Conservation (phyloP, 805 yeast species). For the Candida saitoana region DNA sequence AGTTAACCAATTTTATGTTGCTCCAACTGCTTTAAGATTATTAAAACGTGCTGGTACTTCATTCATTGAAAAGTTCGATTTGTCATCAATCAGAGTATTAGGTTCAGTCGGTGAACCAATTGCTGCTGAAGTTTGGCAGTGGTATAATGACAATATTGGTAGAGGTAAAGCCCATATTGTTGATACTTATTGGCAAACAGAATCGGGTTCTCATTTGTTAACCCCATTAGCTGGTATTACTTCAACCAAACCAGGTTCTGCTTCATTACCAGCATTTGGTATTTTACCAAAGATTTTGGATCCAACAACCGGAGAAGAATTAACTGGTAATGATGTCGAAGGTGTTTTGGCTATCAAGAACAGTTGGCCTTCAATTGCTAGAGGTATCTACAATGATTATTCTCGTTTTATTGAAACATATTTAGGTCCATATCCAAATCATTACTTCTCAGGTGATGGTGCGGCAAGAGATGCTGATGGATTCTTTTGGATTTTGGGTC, state of each 20-base stretch:
- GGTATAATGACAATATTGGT: slow-evolving; percentile 94
- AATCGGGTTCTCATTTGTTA: slow-evolving; percentile 92
- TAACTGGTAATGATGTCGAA: slow-evolving; percentile 85
- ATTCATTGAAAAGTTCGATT: slow-evolving; percentile 74
- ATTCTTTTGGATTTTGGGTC: slow-evolving; percentile 95
- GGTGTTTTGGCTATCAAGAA: slow-evolving; percentile 89
- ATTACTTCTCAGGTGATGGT: slow-evolving; percentile 97
- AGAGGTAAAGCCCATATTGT: slow-evolving; percentile 83
- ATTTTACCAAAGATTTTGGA: slow-evolving; percentile 86
- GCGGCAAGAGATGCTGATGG: slow-evolving; percentile 97
- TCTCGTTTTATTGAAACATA: slow-evolving; percentile 85
- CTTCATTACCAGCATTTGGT: slow-evolving; percentile 95
- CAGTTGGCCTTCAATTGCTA: slow-evolving; percentile 99
- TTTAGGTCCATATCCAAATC: slow-evolving; percentile 87
- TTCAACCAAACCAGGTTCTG: slow-evolving; percentile 96
- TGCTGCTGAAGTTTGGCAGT: slow-evolving; percentile 97
- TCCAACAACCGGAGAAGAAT: slow-evolving; percentile 84
- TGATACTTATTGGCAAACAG: slow-evolving; percentile 99
- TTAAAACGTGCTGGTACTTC: slow-evolving; percentile 85
- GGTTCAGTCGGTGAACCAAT: slow-evolving; percentile 99
- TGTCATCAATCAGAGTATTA: slow-evolving; percentile 80
- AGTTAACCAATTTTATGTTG: slow-evolving; percentile 95
- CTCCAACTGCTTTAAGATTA: slow-evolving; percentile 95
- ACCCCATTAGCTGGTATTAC: slow-evolving; percentile 93
- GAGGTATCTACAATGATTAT: slow-evolving; percentile 90